Evolutionary conservation across 2,329 filamentous ascomycete species (phyloP).

Genomic region (Apiospora sp.): DNA sequence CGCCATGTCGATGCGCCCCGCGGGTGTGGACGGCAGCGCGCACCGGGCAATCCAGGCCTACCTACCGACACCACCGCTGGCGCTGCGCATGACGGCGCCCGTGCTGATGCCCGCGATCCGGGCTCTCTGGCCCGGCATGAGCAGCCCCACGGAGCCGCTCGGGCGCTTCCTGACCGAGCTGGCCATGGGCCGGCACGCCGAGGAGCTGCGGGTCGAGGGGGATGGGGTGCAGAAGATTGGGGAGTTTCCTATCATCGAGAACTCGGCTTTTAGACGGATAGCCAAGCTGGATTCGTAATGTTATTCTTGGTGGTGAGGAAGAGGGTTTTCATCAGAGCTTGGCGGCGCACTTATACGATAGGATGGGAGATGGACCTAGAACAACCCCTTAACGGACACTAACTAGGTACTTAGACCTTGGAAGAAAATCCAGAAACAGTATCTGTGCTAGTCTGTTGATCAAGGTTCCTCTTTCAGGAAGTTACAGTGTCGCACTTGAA

Average conservation of each 20-base stretch:
- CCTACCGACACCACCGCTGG: conserved; percentile 43
- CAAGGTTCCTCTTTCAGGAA: not conserved
- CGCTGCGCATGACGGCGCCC: conserved; percentile 27
- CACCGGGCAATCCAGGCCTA: conserved; percentile 54
- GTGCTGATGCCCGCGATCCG: conserved; percentile 39
- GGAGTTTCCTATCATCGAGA: conserved; percentile 42
- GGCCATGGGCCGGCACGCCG: conserved; percentile 52
- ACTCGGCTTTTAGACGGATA: conserved; percentile 39
- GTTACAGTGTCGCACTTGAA: not conserved
- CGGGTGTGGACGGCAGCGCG: conserved; percentile 58
- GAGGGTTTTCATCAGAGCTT: not conserved
- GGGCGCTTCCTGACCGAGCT: conserved; percentile 54
- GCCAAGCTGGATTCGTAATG: conserved; percentile 28
- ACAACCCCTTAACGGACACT: no score
- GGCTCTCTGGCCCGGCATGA: no score
- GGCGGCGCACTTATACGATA: not conserved
- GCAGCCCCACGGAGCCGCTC: conserved; percentile 53
- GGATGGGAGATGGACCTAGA: not conserved
- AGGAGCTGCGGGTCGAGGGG: conserved; percentile 29
- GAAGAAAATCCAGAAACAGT: not conserved
- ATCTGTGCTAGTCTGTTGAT: not conserved
- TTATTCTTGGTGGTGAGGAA: no score
- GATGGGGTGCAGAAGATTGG: conserved; percentile 39
- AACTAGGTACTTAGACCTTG: no score
- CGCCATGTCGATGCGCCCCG: conserved; percentile 66